These are phyloP conservation scores for Penicillium psychrofluorescens DNA, from an alignment of 495 filamentous ascomycete genomes.

Conservation along the genomic window DNA sequence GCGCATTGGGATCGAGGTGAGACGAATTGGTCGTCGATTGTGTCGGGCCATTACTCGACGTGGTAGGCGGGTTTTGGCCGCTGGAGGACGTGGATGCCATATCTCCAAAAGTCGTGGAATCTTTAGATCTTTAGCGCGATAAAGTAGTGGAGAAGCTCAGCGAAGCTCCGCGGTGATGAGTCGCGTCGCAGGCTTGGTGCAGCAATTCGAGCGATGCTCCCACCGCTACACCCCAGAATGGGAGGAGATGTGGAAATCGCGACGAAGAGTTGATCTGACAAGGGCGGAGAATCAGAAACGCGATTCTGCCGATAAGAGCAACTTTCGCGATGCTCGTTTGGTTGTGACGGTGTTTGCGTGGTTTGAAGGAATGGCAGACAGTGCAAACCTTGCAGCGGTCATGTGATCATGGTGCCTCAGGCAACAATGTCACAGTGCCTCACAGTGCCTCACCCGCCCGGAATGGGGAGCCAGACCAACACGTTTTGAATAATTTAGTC, in stretches of 20 bases:
- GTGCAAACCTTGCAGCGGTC: conserved; percentile 33
- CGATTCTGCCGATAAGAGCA: too few species aligned
- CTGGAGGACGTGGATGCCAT: conserved; percentile 30
- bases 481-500: too few species aligned
- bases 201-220: neutral
- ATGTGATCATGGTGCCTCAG: conserved; percentile 2
- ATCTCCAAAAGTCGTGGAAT: neutral
- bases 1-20: conserved; percentile 27
- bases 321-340: conserved; percentile 8
- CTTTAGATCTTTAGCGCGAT: too few species aligned
- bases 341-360: conserved; percentile 36
- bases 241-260: conserved; percentile 3
- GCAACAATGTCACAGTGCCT: too few species aligned
- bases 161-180: too few species aligned
- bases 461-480: too few species aligned
- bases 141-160: too few species aligned
- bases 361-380: conserved; percentile 45
- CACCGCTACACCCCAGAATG: conserved; percentile 9
- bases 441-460: too few species aligned
- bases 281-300: neutral
- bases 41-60: conserved; percentile 18
- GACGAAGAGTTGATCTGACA: conserved; percentile 2
- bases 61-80: conserved; percentile 22
- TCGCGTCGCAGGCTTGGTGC: too few species aligned
- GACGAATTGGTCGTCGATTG: conserved; percentile 19